phyloP scores from a whole-genome alignment of 768 basidiomycete genomes.

The Mycena venus region DNA sequence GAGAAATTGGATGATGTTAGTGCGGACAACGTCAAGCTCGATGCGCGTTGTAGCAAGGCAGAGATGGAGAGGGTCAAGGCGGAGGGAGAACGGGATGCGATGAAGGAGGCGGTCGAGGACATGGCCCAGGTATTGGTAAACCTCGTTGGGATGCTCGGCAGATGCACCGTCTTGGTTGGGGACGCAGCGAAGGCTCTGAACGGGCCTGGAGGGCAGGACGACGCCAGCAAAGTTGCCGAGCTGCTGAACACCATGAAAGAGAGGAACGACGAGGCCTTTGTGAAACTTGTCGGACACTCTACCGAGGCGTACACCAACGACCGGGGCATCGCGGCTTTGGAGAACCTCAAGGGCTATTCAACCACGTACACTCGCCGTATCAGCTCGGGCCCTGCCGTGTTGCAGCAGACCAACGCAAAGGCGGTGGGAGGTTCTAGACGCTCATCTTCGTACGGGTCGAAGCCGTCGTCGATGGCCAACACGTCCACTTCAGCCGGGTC shows the following conservation, averaged over 20 bases:
- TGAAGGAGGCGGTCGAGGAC: slow-evolving; percentile 70
- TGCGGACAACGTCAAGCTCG: slow-evolving; percentile 78
- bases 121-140: slow-evolving; percentile 78
- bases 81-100: slow-evolving; percentile 73
- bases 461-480: slow-evolving; percentile 29
- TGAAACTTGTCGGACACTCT: slow-evolving; percentile 75
- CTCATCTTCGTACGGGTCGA: slow-evolving; percentile 53
- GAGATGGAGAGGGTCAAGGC: slow-evolving; percentile 80
- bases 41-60: slow-evolving; percentile 72
- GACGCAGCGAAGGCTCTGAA: slow-evolving; percentile 63
- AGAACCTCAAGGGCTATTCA: slow-evolving; percentile 66
- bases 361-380: slow-evolving; percentile 62
- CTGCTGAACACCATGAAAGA: slow-evolving; percentile 69
- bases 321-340: slow-evolving; percentile 51
- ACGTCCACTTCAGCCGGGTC: slow-evolving; percentile 67
- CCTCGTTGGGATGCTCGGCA: slow-evolving; percentile 85
- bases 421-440: slow-evolving; percentile 48
- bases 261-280: slow-evolving; percentile 80
- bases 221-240: slow-evolving; percentile 62
- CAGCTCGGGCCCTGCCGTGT: slow-evolving; percentile 63
- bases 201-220: slow-evolving; percentile 48
- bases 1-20: slow-evolving; percentile 82
- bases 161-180: slow-evolving; percentile 80
- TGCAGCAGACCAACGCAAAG: slow-evolving; percentile 45
- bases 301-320: slow-evolving; percentile 69